Base-by-base conservation (phyloP, 768 basidiomycete species). In the Lepiota venenata region DNA sequence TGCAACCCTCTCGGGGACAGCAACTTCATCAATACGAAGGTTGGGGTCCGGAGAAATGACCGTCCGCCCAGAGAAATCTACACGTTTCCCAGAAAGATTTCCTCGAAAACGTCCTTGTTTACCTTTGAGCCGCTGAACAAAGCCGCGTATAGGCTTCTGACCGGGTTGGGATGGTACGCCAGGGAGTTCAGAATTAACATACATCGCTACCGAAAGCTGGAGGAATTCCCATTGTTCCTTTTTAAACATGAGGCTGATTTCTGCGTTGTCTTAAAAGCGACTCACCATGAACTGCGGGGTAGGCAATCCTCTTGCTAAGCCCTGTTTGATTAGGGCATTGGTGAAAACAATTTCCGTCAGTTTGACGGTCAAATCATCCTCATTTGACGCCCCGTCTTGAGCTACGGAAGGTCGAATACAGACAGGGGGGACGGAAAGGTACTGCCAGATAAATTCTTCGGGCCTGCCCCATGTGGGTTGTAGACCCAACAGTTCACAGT, bases 1-100 rank as follows among this genome's bases (percentile, higher is more conserved):
- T 9, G 96, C 92, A 10, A 99, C 92, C 41, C 93, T 87, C 68
- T 96, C 90, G 0, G 97, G 97, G 0, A 99, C 90, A 15, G 97
- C 97, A 9, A 99, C 94, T 73, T 99, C 96, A 67, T 99, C 97
- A 64, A 99, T 97, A 47, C 93, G 87, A 59, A 99, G 74, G 66
- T 98, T 99, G n/a, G 97, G 97, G 69, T 99, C 97, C 1, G 97
- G 97, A 1, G 94, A 96, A 65, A 99, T 99, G 69, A 99, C 97
- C 6, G 97, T 99, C 62, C 97, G 89, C 4, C 86, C 96, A 0
- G 95, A 98, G 67, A 98, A 98, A 67, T 99, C 97, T 59, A 99
- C 97, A 69, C 97, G 93, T 70, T 99, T 99, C 58, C 97, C 97
- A 0, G 95, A 98, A 7, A 99, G 78, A 66, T 99, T 99, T 18